Evolutionary conservation across 257 asterid genomes (phyloP), one percentile per base, ranked within the genome.

Genomic region (Nicotiana noctiflora): DNA sequence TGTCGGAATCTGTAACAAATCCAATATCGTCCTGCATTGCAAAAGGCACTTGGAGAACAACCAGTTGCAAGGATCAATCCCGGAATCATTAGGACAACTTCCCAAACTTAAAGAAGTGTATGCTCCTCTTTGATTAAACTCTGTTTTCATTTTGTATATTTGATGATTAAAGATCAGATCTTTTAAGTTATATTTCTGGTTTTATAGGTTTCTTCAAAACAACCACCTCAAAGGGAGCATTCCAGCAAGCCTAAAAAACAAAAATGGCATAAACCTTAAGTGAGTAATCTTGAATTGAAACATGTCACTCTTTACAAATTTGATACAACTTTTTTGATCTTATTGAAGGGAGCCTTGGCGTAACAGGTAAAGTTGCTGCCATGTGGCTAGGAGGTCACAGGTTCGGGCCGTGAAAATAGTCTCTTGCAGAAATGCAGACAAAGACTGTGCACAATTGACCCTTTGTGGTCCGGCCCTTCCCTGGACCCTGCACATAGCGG

Each of bases 1-100:
- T 40, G 25, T 59, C 10, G 12, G 52, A 9, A 5, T 68, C 8
- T 67, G 6, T 34, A 56, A 61, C 65, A 29, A 25, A 44, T 40
- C 61, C 53, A 27, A 29, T 61, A 13, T 55, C 29, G 1, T 3
- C 29, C 8, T 80, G 60, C 14, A 11, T 23, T 61, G 44, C 52
- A 67, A 77, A 79, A 95, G 98, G 86, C 97, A 92, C 84, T 86
- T 95, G 81, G 95, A 95, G 90, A 89, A 92, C 86, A 95, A 95
- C 72, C 90, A 86, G 65, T 81, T 95, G 8, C 92, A 90, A 79
- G 98, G 98, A 75, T 12, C 86, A 27, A 84, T 93, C 62, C 98
- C 97, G 4, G 87, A 82, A 81, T 86, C 89, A 1, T 79, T 93
- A 14, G 94, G 87, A 31, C 70, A 86, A 55, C 89, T 95, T 46